phyloP scores from a whole-genome alignment of 345 rosid species.

The Nephelium lappaceum region DNA sequence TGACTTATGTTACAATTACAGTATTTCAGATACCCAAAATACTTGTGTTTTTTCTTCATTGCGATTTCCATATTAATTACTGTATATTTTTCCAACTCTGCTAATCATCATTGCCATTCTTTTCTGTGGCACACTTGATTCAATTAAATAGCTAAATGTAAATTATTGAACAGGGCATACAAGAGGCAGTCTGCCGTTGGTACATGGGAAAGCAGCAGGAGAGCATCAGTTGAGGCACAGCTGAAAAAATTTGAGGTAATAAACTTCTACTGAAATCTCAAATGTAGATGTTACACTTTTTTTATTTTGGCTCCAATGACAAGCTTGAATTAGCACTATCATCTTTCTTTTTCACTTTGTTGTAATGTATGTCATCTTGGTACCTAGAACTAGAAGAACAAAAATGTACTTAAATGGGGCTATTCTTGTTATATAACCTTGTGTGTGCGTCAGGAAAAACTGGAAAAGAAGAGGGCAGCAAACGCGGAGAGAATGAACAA shows the following conservation, averaged over 20 bases:
- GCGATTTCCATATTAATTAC: no score
- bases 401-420: no score
- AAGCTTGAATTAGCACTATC: background rate
- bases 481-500: conserved; percentile 57
- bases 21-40: no score
- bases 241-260: conserved; percentile 65
- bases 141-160: background rate
- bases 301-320: no score
- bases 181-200: conserved; percentile 53
- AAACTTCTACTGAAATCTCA: background rate
- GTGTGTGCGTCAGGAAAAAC: conserved; percentile 44
- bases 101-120: no score
- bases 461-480: conserved; percentile 62
- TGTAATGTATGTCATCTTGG: background rate
- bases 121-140: no score
- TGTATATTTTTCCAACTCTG: no score
- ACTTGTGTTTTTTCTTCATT: no score
- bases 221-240: conserved; percentile 50
- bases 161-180: conserved; percentile 49
- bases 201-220: conserved; percentile 70
- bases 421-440: background rate
- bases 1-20: no score
- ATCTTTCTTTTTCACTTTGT: background rate
- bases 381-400: background rate
- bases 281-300: no score